These are phyloP conservation scores for Dactylellina sp. DNA, from an alignment of 2,329 filamentous ascomycete genomes.

Conservation along the genomic window DNA sequence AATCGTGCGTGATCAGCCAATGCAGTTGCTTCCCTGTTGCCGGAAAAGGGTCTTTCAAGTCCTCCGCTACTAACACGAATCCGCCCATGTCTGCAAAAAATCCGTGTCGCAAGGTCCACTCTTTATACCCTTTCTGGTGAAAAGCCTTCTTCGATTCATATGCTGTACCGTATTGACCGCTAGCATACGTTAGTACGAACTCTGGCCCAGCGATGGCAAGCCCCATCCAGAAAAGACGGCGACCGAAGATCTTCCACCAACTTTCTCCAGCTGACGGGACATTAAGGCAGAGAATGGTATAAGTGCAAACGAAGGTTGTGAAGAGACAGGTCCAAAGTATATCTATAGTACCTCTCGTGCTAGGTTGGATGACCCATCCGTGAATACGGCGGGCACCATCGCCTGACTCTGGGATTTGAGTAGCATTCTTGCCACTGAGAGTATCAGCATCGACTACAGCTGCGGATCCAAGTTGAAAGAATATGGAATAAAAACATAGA, in stretches of 20 bases:
- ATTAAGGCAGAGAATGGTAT: constrained; percentile 61
- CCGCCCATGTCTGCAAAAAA: constrained; percentile 62
- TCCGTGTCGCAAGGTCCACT: constrained; percentile 60
- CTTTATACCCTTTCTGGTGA: constrained; percentile 47
- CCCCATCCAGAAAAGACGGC: constrained; percentile 58
- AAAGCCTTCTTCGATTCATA: not conserved
- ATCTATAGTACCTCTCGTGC: constrained; percentile 61
- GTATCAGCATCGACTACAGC: constrained; percentile 7
- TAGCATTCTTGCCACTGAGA: constrained; percentile 19
- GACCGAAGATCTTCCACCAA: constrained; percentile 51
- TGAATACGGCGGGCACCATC: not conserved
- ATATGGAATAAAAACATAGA: not conserved
- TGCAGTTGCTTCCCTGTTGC: constrained; percentile 58
- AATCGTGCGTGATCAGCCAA: constrained; percentile 56
- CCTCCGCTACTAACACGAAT: constrained; percentile 57
- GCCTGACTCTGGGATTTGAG: constrained; percentile 3
- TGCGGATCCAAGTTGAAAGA: not conserved
- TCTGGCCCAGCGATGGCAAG: constrained; percentile 57
- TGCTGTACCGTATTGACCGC: constrained; percentile 59
- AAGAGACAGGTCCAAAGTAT: constrained; percentile 62
- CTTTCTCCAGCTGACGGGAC: constrained; percentile 58
- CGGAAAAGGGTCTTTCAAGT: constrained; percentile 57
- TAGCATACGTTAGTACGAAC: constrained; percentile 55
- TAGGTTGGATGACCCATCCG: constrained; percentile 30
- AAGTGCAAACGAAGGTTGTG: constrained; percentile 62